Evolutionary conservation across 805 yeast genomes (phyloP), one percentile per base, ranked within the genome.

Genomic region (Wickerhamiella sergipiensis): DNA sequence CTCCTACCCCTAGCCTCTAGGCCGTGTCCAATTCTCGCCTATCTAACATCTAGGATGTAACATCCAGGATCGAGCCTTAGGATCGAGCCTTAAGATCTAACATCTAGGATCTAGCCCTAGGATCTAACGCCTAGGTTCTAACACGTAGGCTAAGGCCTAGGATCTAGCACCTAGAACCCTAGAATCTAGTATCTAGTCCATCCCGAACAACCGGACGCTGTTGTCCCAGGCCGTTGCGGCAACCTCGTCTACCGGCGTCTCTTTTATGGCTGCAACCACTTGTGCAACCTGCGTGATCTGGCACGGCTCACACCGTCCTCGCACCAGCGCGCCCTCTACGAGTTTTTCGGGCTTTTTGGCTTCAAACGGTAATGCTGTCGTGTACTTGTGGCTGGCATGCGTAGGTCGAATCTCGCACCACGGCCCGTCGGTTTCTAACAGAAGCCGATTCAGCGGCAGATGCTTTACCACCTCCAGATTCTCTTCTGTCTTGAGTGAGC

Each of bases 341-440:
- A 66, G 78, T 50, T 78, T 75, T 46, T 84, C 90, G 53, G 81
- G 79, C 61, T 85, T 84, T 24, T 81, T 73, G 13, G 77, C 62
- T 2, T 82, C 80, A 56, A 78, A 78, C 0, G 89, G 89, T 39
- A 82, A 33, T 22, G 55, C 51, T 9, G 46, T 47, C 8, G 54
- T 51, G 75, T 75, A 62, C 55, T 77, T 68, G 66, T 77, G 79
- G 15, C 92, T 76, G 2, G 87, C 86, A 63, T 87, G 95, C 9
- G 92, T 75, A 57, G 78, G 84, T 52, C 94, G 73, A 45, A 92
- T 78, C 62, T 89, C 97, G 69, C 99, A 92, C 98, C 98, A 92
- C 1, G 99, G 98, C 2, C 97, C 88, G 67, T 92, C 98, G 0
- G 97, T 90, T 63, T 92, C 99, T 9, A 92, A 75, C 74, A 90